These are phyloP conservation scores for Fusarium torulosum DNA, from an alignment of 2,329 filamentous ascomycete species.

Conservation along the genomic window DNA sequence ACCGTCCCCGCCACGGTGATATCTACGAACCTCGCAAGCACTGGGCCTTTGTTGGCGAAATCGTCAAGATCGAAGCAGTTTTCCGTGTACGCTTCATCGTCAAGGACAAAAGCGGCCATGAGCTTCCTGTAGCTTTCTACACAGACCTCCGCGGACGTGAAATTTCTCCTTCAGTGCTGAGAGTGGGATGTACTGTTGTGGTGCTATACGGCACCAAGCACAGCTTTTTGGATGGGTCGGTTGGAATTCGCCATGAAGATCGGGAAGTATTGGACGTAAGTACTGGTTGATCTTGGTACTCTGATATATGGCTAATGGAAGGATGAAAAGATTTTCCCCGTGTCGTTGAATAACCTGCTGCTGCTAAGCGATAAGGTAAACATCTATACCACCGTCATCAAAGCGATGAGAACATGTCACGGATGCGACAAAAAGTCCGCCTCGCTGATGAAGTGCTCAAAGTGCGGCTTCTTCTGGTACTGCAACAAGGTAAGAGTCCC, in stretches of 20 bases:
- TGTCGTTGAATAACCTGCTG: conserved; percentile 15
- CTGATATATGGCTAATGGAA: not conserved
- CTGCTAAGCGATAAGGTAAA: conserved; percentile 28
- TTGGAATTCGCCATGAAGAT: conserved; percentile 14
- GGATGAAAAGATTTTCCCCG: conserved; percentile 16
- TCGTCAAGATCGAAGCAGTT: not conserved
- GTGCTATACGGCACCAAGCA: conserved; percentile 25
- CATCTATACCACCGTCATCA: not conserved
- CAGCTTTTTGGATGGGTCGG: not conserved
- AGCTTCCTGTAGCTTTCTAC: conserved; percentile 10
- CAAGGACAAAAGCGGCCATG: conserved; percentile 18
- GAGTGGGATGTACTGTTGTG: conserved; percentile 10
- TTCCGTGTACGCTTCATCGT: conserved; percentile 5
- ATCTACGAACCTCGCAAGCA: conserved; percentile 9
- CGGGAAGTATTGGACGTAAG: conserved; percentile 4
- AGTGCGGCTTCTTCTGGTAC: conserved; percentile 35
- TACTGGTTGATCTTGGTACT: not conserved
- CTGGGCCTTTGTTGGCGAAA: conserved; percentile 37
- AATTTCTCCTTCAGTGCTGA: not conserved
- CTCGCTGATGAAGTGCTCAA: conserved; percentile 12
- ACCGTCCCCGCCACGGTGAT: not conserved
- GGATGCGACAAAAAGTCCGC: conserved; percentile 19
- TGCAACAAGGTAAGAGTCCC: conserved; percentile 25
- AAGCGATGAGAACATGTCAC: conserved; percentile 24
- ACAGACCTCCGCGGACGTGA: conserved; percentile 2